A percentile compares a stretch with the other conserved stretches of the same genome.
These are phyloP conservation scores for Nitzschia inconspicua DNA, from an alignment of 108 stramenopile genomes.

Conservation along the genomic window DNA sequence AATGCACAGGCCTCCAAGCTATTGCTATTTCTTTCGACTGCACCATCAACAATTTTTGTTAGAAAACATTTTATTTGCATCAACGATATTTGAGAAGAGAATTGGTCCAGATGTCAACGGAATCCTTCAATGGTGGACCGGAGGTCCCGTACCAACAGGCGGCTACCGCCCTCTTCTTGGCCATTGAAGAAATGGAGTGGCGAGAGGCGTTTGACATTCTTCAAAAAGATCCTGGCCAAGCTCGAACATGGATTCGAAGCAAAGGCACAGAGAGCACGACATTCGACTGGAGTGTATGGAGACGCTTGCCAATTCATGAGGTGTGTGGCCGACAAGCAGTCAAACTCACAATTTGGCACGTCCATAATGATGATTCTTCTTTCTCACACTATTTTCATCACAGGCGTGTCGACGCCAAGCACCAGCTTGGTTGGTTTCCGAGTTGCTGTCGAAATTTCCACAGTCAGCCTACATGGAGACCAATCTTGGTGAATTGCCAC, in stretches of 20 bases:
- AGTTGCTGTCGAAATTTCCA: constrained; percentile 46
- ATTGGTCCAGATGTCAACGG: background rate
- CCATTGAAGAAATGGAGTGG: constrained; percentile 54
- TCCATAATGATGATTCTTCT: constrained; percentile 2
- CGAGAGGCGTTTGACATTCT: constrained; percentile 37
- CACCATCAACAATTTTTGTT: no score
- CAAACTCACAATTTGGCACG: background rate
- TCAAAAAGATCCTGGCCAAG: constrained; percentile 33
- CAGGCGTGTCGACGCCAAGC: constrained; percentile 73
- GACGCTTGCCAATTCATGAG: constrained; percentile 71
- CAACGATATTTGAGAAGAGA: no score
- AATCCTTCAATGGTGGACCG: no score
- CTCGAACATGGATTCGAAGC: constrained; percentile 45
- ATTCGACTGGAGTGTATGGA: constrained; percentile 50
- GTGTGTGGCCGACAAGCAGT: constrained; percentile 21
- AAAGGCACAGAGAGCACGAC: constrained; percentile 48
- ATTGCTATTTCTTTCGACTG: no score
- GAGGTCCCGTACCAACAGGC: constrained; percentile 48
- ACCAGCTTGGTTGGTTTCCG: constrained; percentile 59
- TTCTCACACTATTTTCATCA: background rate
- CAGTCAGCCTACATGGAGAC: constrained; percentile 42
- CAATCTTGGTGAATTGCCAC: constrained; percentile 61
- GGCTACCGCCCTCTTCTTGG: constrained; percentile 51
- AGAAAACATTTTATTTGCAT: no score
- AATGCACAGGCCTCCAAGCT: no score